A percentile compares a stretch with the other conserved stretches of the same genome.
These are phyloP conservation scores for Penicillium sp. DNA, from an alignment of 2,329 filamentous ascomycete genomes.

Conservation along the genomic window DNA sequence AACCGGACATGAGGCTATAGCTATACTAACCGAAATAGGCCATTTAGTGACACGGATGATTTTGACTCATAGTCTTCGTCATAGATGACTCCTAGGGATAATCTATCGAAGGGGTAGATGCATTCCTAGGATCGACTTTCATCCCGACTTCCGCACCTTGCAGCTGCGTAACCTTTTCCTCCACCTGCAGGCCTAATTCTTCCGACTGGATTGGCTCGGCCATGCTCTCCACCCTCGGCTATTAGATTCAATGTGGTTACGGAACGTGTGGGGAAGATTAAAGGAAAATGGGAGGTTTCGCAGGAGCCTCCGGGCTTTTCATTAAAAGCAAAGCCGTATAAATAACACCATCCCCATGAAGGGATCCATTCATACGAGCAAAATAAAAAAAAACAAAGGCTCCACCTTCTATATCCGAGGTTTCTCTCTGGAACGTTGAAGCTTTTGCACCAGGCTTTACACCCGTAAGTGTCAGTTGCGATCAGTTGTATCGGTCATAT, in stretches of 20 bases:
- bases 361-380: background rate
- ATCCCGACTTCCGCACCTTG: conserved; percentile 17
- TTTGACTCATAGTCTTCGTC: background rate
- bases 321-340: background rate
- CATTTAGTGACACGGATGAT: background rate
- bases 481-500: conserved; percentile 20
- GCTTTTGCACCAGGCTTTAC: background rate
- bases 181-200: conserved; percentile 9
- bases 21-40: background rate
- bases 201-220: conserved; percentile 16
- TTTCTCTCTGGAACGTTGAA: background rate
- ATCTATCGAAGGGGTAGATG: background rate
- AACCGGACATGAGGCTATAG: background rate
- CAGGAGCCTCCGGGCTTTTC: background rate
- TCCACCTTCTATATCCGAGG: background rate
- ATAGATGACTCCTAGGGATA: background rate
- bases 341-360: background rate
- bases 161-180: conserved; percentile 6
- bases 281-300: background rate
- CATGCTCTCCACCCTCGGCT: conserved; percentile 7
- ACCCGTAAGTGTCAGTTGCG: background rate
- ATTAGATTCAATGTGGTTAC: background rate
- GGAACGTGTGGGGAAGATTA: background rate
- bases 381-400: background rate
- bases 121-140: conserved; percentile 19